Evolutionary conservation across 306 rosid genomes (phyloP), one percentile per base, ranked within the genome.

Genomic region (Cucurbita pepo): DNA sequence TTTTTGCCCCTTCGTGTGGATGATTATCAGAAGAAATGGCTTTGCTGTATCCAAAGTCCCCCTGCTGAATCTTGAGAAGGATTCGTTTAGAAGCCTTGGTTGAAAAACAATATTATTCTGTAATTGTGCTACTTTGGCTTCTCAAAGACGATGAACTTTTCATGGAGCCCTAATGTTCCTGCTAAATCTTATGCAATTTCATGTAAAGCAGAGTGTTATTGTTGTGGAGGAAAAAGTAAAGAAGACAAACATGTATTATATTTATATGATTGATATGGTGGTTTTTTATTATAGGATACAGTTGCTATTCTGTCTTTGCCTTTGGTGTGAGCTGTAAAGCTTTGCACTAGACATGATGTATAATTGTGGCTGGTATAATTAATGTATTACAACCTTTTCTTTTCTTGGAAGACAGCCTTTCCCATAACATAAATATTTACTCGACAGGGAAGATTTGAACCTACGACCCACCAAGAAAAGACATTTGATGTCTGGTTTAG

Each of bases 11-110:
- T 25, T 51, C 25, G 34, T 30, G 58, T 69, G 73, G 73, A 25
- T 69, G 73, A 50, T 50, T 69, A 47, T 50, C 74, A 69, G 74
- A 69, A 69, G 74, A 69, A 69, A 69, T 69, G 74, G 74, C 74
- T 69, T 69, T 69, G 74, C 74, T 69, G 74, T 69, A 69, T 69
- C 43, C 74, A 69, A 10, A 51, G 47, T 9, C 56, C 74, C 47
- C 58, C 74, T 34, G 74, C 74, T 69, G 74, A 69, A 36, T 69
- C 74, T 50, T 69, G 45, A 69, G 74, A 69, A 69, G 74, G 74
- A 30, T 69, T 69, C 41, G 45, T 69, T 30, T 25, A 69, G 74
- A 34, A 34, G 74, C 59, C 21, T 22, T 59, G 10, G 74, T 69
- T 51, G 74, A 34, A 36, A 69, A 69, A 51, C 54, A 45, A 50